Base-by-base conservation (phyloP, 1,284 basidiomycete species). In the Ceraceosorus guamensis region DNA sequence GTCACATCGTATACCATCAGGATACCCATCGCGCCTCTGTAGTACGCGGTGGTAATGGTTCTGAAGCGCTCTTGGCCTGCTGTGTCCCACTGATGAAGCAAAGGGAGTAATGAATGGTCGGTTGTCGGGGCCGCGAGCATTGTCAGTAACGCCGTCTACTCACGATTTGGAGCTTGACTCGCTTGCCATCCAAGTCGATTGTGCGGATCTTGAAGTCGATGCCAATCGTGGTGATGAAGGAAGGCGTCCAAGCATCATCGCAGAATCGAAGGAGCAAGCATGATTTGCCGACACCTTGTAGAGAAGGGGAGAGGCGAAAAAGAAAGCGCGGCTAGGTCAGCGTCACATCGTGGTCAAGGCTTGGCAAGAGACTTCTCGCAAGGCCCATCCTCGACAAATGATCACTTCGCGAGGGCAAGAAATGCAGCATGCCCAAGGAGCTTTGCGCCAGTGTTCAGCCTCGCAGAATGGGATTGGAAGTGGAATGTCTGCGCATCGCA, bases 1-100 rank as follows among this genome's bases (percentile, higher is more conserved):
- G 95, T 98, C 44, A 98, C 91, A 76, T 98, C 95, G 79, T 97
- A 99, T 5, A 98, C 93, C 58, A 99, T 83, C 55, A 99, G 81
- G 73, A 98, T 99, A 54, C 95, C 95, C 93, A 98, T 98, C 7
- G 95, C 95, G 47, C 95, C 95, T 68, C 95, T 87, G 82, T 99
- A 99, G 80, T 99, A 99, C n/a, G 95, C 92, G 7, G 93, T 96
- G 46, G 95, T 98, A 78, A 99, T 99, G 46, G 95, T 98, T 73
- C 93, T 84, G 83, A 99, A 99, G 41, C 95, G 87, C 81, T 99
- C 95, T 81, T 98, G 95, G 44, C 95, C 93, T 50, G 95, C 95
- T 59, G 95, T 98, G 77, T 96, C 91, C 91, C 91, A 96, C 89
- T 93, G 48, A n/a, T 32, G 18, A 8, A 14, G 4, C 33, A 30